Evolutionary conservation across 2,329 filamentous ascomycete species (phyloP), one percentile per base, ranked within the genome.

Genomic region (Pseudogymnoascus sp.): DNA sequence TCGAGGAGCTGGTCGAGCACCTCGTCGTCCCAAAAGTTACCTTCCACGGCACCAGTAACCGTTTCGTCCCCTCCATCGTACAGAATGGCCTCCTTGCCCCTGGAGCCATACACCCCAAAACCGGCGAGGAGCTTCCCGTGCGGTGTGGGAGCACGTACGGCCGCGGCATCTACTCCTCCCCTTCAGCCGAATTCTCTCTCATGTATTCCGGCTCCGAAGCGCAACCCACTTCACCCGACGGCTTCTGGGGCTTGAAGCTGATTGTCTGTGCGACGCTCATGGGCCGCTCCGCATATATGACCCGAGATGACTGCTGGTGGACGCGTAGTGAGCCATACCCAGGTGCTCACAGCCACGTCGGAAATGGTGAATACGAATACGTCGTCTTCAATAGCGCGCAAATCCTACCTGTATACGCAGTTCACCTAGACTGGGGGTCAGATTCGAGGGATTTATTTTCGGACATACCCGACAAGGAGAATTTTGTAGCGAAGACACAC

Each of bases 241-340:
- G 74, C 22, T 70, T 75, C 30, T 73, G 72, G 33, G 74, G 75
- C 2, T 64, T 77, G 54, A 75, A 77, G 54, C 67, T 80, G 3
- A 66, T 79, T 18, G 74, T 78, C 6, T 80, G 77, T 66, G 77
- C 77, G 0, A 76, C 73, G 3, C 61, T 80, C 41, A 79, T 80
- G 76, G 78, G 77, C 2, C 69, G 75, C 1, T 63, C 74, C 1
- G 65, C 70, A 3, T n/a, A 62, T 5, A 66, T 78, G 20, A 65
- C 62, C 3, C 64, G 68, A 4, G 66, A 68, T 0, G 68, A 72
- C 22, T 66, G 72, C 16, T 72, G 71, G 70, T 63, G 68, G 3
- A 47, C 61, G 0, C 66, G 72, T 30, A 63, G 62, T 1, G 35
- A 68, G 18, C 66, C 71, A 1, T 64, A 71, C 5, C 62, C 68